Evolutionary conservation across 106 monocot genomes (phyloP), one percentile per base, ranked within the genome.

Genomic region (Posidonia australis): DNA sequence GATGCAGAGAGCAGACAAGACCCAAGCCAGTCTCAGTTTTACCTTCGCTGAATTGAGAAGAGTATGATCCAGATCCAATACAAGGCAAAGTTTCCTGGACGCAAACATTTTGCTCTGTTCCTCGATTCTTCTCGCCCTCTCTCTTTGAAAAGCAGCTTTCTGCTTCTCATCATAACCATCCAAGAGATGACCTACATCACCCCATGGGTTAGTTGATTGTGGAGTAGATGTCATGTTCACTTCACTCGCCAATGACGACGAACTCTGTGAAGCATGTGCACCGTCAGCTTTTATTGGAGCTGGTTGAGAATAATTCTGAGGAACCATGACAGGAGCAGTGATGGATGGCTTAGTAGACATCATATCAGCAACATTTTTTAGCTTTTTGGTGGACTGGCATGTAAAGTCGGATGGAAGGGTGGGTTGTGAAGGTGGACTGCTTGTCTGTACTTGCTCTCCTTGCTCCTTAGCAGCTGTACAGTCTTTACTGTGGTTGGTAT

Each of bases 21-120:
- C 12, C 5, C 19, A 47, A 53, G n/a, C 20, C 57, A 29, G 9
- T 0, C 20, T 4, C 14, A 31, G 5, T 67, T 65, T 44, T 84
- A 96, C 94, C 90, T 90, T 96, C 46, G 96, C 96, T 36, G 98
- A 98, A 81, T 98, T 98, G 14, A 98, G 87, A 28, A 98, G 91
- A 25, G 98, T 98, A 55, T 98, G 98, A 83, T 98, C 98, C 27
- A 98, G 72, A 79, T 98, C 98, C 47, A 98, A 81, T 9, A 98
- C 98, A 51, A 98, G 83, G 66, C 87, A 91, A 20, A 98, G 80
- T 29, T 75, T 75, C 47, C 67, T 67, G 47, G 60, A 43, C 29
- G 67, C 75, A 79, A 93, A 88, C 98, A 98, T 91, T 75, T 87
- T 88, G 44, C 80, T 87, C 68, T 98, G 98, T 49, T 98, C 98